Percentiles rank a stretch among this genome's conserved stretches.
These are phyloP conservation scores for Sphagnum magellanicum DNA, from an alignment of 228 moss, liverwort and hornwort genomes.

Conservation along the genomic window DNA sequence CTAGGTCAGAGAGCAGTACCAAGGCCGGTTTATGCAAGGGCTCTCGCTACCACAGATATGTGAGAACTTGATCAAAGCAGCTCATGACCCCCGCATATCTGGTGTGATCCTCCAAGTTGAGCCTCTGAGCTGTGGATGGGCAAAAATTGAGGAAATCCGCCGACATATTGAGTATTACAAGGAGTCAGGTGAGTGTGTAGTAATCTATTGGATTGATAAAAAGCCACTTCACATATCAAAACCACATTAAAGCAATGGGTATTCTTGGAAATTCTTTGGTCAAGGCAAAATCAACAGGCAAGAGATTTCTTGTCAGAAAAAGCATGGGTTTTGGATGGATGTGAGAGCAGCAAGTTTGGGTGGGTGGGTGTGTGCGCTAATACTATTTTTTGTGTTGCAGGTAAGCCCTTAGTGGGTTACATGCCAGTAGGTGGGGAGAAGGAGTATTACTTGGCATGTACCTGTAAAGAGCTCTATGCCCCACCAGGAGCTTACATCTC, in stretches of 20 bases:
- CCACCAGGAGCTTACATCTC: slow-evolving; percentile 95
- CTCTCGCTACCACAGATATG: slow-evolving; percentile 88
- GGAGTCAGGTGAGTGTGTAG: slow-evolving; percentile 55
- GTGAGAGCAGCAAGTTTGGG: too few species aligned
- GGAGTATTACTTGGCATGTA: slow-evolving; percentile 87
- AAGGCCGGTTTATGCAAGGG: slow-evolving; percentile 74
- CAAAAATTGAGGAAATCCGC: slow-evolving; percentile 85
- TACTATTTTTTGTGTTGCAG: slow-evolving; percentile 23
- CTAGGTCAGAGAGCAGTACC: slow-evolving; percentile 88
- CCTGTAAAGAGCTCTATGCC: slow-evolving; percentile 77
- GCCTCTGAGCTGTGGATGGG: slow-evolving; percentile 90
- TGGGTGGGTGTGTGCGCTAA: background rate
- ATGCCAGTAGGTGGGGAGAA: slow-evolving; percentile 90
- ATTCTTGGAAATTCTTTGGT: too few species aligned
- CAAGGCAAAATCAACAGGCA: too few species aligned
- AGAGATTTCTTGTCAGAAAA: too few species aligned
- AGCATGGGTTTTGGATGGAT: too few species aligned
- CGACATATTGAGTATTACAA: slow-evolving; percentile 88
- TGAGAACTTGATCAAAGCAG: slow-evolving; percentile 93
- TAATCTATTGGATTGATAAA: background rate
- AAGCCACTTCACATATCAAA: too few species aligned
- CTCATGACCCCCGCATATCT: slow-evolving; percentile 84
- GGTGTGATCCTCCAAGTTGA: slow-evolving; percentile 76
- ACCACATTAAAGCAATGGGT: too few species aligned
- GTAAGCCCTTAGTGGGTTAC: slow-evolving; percentile 75